A percentile compares a stretch with the other conserved stretches of the same genome.
Conservation (phyloP, 208 protist genomes). For the Strigomonas culicis region DNA sequence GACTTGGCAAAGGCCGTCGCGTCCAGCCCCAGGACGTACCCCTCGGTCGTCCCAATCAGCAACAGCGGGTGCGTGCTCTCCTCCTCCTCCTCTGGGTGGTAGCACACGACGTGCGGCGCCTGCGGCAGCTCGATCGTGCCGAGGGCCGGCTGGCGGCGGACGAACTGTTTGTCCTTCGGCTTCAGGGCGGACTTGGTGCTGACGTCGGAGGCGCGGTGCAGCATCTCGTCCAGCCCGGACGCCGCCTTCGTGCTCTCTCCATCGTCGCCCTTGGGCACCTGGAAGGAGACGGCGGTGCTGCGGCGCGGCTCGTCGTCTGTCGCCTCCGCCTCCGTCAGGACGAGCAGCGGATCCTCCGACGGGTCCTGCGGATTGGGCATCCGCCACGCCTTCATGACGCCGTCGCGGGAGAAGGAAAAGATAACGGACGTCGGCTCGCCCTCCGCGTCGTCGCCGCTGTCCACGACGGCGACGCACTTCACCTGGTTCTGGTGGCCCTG, state of each 20-base stretch:
- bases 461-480: constrained; percentile 34
- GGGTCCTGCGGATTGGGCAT: constrained; percentile 55
- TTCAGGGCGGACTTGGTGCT: constrained; percentile 59
- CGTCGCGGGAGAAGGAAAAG: constrained; percentile 56
- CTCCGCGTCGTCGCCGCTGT: constrained; percentile 33
- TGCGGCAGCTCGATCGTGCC: constrained; percentile 63
- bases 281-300: constrained; percentile 41
- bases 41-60: constrained; percentile 50
- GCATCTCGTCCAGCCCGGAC: background rate
- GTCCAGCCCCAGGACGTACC: constrained; percentile 66
- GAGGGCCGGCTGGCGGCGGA: constrained; percentile 34
- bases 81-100: constrained; percentile 14
- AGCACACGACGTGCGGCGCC: constrained; percentile 29
- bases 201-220: constrained; percentile 1
- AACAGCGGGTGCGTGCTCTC: constrained; percentile 24
- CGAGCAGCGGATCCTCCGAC: constrained; percentile 27
- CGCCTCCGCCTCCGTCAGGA: constrained; percentile 4
- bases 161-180: constrained; percentile 26
- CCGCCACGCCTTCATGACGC: constrained; percentile 61
- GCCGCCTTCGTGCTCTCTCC: constrained; percentile 11
- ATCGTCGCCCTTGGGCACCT: constrained; percentile 22
- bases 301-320: constrained; percentile 10
- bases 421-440: constrained; percentile 23
- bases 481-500: constrained; percentile 62
- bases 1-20: constrained; percentile 32